Evolutionary conservation across 371 early-diverging fungal genomes (phyloP).

Genomic region (Mucor mucedo): DNA sequence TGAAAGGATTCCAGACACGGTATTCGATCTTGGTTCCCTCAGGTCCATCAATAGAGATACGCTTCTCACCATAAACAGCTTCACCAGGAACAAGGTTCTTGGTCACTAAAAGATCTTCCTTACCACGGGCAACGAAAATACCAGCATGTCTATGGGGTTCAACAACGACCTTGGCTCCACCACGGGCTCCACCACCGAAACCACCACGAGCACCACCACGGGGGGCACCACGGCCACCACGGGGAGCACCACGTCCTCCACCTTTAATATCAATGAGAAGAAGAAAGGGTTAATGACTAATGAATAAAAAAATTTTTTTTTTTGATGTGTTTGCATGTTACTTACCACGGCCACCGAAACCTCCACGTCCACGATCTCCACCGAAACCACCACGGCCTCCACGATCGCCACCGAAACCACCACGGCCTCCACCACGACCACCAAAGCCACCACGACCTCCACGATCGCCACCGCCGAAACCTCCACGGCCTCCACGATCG

Average conservation of each 20-base stretch:
- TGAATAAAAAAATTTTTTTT: background rate
- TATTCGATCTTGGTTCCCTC: constrained; percentile 99
- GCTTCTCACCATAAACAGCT: constrained; percentile 99
- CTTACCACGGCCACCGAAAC: constrained; percentile 33
- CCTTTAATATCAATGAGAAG: background rate
- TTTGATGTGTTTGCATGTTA: no score
- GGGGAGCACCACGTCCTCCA: constrained; percentile 12
- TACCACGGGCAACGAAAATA: constrained; percentile 98
- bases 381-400: no score
- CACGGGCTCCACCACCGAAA: constrained; percentile 74
- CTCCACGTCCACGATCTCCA: no score
- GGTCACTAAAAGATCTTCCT: constrained; percentile 99
- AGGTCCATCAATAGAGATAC: constrained; percentile 93
- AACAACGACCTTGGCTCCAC: constrained; percentile 92
- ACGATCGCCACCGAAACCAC: no score
- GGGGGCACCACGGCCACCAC: constrained; percentile 13
- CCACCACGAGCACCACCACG: constrained; percentile 13
- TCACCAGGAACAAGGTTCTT: constrained; percentile 99
- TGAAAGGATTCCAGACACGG: constrained; percentile 99
- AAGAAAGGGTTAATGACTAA: background rate
- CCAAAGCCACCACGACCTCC: constrained; percentile 34
- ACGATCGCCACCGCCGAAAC: background rate
- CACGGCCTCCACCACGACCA: constrained; percentile 27
- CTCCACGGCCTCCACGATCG: constrained; percentile 8
- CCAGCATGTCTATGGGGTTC: constrained; percentile 98